A percentile compares a stretch with the other conserved stretches of the same genome.
Conservation (phyloP, 176 grass and related monocot species). For the Poa annua region DNA sequence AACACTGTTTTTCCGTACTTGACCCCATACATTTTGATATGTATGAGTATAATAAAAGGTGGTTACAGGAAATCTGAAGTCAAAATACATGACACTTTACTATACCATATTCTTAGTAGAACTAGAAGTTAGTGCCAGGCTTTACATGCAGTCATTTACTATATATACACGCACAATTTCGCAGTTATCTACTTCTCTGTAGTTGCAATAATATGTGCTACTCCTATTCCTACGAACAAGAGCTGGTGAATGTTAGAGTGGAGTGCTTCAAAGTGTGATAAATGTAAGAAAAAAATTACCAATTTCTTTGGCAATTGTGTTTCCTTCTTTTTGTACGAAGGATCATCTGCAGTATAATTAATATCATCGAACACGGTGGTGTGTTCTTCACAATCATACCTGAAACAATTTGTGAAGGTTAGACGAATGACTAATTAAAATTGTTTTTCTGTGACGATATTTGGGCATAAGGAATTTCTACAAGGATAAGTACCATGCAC, state of each 20-base stretch:
- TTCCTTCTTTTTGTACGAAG: conserved; percentile 83
- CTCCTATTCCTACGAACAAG: conserved; percentile 25
- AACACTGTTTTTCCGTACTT: conserved; percentile 7
- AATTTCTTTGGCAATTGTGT: conserved; percentile 81
- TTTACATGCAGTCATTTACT: conserved; percentile 25
- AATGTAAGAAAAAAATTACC: conserved; percentile 54
- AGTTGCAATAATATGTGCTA: conserved; percentile 3
- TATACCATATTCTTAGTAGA: neutral
- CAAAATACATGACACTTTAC: conserved; percentile 5
- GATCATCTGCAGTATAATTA: conserved; percentile 77
- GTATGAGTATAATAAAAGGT: conserved; percentile 7
- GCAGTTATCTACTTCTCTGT: conserved; percentile 33
- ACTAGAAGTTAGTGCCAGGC: conserved; percentile 4
- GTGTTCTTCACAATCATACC: conserved; percentile 99
- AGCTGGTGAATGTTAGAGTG: conserved; percentile 26
- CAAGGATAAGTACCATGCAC: conserved; percentile 73
- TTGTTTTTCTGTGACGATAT: conserved; percentile 4
- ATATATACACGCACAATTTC: conserved; percentile 4
- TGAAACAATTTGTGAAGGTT: conserved; percentile 47
- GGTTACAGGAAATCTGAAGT: conserved; percentile 27
- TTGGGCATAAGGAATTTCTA: conserved; percentile 10
- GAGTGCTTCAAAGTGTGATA: conserved; percentile 18
- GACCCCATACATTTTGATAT: neutral
- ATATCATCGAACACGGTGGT: conserved; percentile 86
- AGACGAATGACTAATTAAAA: conserved; percentile 21